phyloP scores from a whole-genome alignment of 2,329 filamentous ascomycete genomes.

The Coccinonectria pachysandricola region DNA sequence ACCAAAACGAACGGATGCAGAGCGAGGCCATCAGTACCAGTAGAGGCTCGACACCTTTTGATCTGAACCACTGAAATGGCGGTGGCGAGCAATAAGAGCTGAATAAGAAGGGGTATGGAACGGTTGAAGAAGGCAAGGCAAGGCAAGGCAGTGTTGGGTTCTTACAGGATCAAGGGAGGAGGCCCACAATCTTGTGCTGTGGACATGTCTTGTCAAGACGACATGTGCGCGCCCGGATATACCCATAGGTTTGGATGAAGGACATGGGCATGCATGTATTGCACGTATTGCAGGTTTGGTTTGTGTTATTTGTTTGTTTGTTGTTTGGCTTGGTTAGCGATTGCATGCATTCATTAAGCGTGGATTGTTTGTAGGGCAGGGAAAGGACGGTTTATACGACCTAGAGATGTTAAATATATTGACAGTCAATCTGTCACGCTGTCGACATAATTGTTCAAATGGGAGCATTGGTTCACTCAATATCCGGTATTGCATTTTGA shows the following conservation, averaged over 20 bases:
- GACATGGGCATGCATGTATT: slow-evolving; percentile 1
- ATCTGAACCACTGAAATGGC: slow-evolving; percentile 18
- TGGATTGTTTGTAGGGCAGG: no score
- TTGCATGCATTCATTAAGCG: no score
- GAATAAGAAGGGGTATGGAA: no score
- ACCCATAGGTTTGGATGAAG: slow-evolving; percentile 18
- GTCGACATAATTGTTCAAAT: no score
- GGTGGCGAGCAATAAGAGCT: slow-evolving; percentile 1
- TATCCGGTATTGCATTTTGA: no score
- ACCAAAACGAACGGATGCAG: slow-evolving; percentile 33
- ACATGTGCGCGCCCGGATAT: slow-evolving; percentile 11
- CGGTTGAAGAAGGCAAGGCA: no score
- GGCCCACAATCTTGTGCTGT: no score
- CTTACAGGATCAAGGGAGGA: no score
- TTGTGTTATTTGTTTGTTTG: slow-evolving; percentile 6
- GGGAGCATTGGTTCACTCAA: no score
- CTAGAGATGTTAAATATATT: slow-evolving; percentile 3
- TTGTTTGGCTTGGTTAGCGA: slow-evolving; percentile 10
- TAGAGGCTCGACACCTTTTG: slow-evolving; percentile 26
- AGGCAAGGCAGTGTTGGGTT: not conserved
- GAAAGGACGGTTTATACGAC: slow-evolving; percentile 6
- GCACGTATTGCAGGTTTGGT: slow-evolving; percentile 2
- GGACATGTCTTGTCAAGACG: no score
- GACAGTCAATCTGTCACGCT: no score
- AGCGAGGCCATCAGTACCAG: slow-evolving; percentile 25